phyloP scores from a whole-genome alignment of 345 rosid species.

The Aquilaria malaccensis region DNA sequence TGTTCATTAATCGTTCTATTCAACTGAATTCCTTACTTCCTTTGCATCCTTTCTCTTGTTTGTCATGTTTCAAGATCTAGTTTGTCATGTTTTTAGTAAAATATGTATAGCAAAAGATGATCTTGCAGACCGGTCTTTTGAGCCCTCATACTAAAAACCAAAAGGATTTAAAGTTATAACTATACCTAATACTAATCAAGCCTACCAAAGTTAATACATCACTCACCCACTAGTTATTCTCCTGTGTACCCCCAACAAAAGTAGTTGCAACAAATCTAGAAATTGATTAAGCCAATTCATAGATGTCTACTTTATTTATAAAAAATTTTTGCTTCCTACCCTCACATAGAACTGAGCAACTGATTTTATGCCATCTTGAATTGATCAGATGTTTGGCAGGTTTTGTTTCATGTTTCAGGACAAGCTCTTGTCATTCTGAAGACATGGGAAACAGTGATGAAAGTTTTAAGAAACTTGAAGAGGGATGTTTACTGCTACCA shows the following conservation, averaged over 20 bases:
- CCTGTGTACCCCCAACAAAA: no score
- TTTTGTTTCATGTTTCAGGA: slow-evolving; percentile 36
- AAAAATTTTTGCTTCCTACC: no score
- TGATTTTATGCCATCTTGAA: no score
- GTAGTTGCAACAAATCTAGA: no score
- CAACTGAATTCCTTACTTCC: not conserved
- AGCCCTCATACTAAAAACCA: slow-evolving; percentile 37
- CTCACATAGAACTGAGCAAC: no score
- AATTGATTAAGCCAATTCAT: no score
- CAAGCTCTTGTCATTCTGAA: slow-evolving; percentile 68
- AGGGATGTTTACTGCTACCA: slow-evolving; percentile 64
- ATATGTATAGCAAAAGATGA: slow-evolving; percentile 60
- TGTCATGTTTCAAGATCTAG: slow-evolving; percentile 43
- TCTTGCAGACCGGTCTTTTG: slow-evolving; percentile 34
- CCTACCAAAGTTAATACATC: no score
- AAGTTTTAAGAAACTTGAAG: slow-evolving; percentile 25
- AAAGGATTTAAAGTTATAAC: no score
- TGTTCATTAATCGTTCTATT: not conserved
- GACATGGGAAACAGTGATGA: slow-evolving; percentile 54
- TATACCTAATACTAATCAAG: no score
- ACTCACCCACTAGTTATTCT: no score
- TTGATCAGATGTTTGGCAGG: no score
- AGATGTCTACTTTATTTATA: no score
- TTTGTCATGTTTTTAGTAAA: slow-evolving; percentile 53
- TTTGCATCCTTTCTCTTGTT: not conserved